A percentile compares a stretch with the other conserved stretches of the same genome.
phyloP scores from a whole-genome alignment of 257 asterid genomes.

The Apocynum venetum region DNA sequence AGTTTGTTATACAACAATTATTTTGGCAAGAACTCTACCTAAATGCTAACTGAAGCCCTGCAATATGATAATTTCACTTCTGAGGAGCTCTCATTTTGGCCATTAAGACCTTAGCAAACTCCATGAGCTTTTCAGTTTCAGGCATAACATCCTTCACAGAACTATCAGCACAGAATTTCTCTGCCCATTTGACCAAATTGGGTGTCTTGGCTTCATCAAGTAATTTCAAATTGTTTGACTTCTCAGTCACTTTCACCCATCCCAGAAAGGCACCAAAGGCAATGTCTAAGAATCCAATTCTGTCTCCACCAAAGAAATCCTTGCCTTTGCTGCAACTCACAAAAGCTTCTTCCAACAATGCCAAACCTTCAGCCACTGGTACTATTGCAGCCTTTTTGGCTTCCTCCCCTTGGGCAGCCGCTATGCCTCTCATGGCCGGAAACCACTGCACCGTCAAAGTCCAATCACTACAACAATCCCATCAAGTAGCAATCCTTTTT shows the following conservation, averaged over 20 bases:
- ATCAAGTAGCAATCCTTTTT: not conserved
- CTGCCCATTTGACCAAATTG: constrained; percentile 45
- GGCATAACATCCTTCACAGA: constrained; percentile 54
- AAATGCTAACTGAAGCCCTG: not conserved
- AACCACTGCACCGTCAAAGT: constrained; percentile 40
- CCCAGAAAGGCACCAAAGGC: constrained; percentile 54
- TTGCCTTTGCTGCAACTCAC: constrained; percentile 48
- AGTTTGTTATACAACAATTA: not conserved
- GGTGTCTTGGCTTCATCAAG: constrained; percentile 47
- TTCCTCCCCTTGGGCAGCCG: constrained; percentile 37
- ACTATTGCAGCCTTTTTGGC: constrained; percentile 21
- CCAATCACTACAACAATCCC: constrained; percentile 8
- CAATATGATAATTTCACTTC: not conserved
- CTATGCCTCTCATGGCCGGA: constrained; percentile 36
- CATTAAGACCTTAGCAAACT: constrained; percentile 25
- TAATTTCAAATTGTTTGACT: constrained; percentile 20
- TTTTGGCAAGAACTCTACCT: not conserved
- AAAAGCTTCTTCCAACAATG: constrained; percentile 51
- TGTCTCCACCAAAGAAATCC: constrained; percentile 50
- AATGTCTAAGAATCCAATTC: constrained; percentile 50
- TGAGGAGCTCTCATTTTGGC: constrained; percentile 15
- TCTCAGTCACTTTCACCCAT: constrained; percentile 41
- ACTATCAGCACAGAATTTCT: constrained; percentile 28
- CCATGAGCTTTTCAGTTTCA: constrained; percentile 40
- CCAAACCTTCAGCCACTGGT: constrained; percentile 34